These are phyloP conservation scores for Fistulinella prunicolor DNA, from an alignment of 768 basidiomycete species.

Conservation along the genomic window DNA sequence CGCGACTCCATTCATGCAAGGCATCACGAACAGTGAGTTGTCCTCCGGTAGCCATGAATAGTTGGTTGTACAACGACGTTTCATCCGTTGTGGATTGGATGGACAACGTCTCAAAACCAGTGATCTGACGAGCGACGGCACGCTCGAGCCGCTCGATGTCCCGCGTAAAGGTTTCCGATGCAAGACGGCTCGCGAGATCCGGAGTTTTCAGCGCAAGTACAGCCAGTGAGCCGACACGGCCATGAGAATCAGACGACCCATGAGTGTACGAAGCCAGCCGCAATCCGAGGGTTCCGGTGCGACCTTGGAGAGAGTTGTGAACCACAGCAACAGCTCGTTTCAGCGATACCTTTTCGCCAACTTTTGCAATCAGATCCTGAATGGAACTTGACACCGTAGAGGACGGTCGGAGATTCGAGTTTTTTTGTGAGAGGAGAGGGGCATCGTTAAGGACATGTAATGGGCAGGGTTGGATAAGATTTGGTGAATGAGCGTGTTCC, in stretches of 20 bases:
- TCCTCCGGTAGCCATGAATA: conserved; percentile 72
- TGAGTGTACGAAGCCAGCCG: conserved; percentile 60
- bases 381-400: conserved; percentile 62
- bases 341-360: conserved; percentile 76
- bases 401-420: conserved; percentile 31
- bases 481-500: conserved; percentile 34
- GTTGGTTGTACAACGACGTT: conserved; percentile 66
- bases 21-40: conserved; percentile 35
- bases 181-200: conserved; percentile 42
- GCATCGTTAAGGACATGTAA: conserved; percentile 56
- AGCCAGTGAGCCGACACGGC: conserved; percentile 58
- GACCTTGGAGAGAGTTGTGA: conserved; percentile 36
- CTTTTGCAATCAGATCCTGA: conserved; percentile 65
- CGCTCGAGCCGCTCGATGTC: conserved; percentile 66
- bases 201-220: conserved; percentile 52
- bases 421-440: conserved; percentile 56
- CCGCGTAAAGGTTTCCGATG: conserved; percentile 46
- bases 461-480: conserved; percentile 47
- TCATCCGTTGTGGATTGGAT: conserved; percentile 43
- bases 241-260: conserved; percentile 50
- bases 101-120: conserved; percentile 69
- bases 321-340: conserved; percentile 52
- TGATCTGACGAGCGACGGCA: conserved; percentile 79
- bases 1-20: conserved; percentile 53
- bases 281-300: conserved; percentile 38